Evolutionary conservation across 441 rosid genomes (phyloP).

Genomic region (Erodium trifolium): DNA sequence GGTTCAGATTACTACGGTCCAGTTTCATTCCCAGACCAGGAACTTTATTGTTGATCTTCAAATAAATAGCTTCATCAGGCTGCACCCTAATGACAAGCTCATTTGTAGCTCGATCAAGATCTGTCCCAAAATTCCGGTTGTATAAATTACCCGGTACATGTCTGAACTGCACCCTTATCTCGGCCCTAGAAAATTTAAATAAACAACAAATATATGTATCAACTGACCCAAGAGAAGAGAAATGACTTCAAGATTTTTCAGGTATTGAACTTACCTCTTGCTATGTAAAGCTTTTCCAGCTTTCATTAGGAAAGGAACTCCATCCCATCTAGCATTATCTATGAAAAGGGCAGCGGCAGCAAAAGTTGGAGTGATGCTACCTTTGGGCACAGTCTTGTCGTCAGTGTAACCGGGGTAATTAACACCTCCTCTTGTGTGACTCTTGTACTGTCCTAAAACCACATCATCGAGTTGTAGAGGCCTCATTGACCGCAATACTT

Average conservation of each 20-base stretch:
- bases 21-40: conserved; percentile 97
- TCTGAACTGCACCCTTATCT: conserved; percentile 89
- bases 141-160: conserved; percentile 85
- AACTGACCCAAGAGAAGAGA: background rate
- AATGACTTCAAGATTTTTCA: background rate
- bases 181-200: conserved; percentile 44
- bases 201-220: conserved; percentile 10
- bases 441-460: conserved; percentile 73
- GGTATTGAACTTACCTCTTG: conserved; percentile 31
- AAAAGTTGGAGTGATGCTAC: conserved; percentile 76
- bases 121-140: conserved; percentile 57
- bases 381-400: conserved; percentile 60
- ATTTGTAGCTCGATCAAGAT: conserved; percentile 69
- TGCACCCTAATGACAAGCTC: conserved; percentile 92
- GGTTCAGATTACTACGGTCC: conserved; percentile 74
- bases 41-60: conserved; percentile 85
- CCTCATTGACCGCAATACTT: conserved; percentile 75
- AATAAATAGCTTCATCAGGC: conserved; percentile 89
- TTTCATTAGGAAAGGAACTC: conserved; percentile 87
- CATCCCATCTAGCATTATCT: conserved; percentile 88
- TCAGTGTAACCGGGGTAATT: conserved; percentile 59
- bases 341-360: conserved; percentile 84
- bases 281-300: conserved; percentile 87
- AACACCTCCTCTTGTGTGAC: conserved; percentile 51
- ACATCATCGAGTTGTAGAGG: conserved; percentile 62